phyloP scores from a whole-genome alignment of 2,329 filamentous ascomycete genomes.

The Neofusicoccum sp. region DNA sequence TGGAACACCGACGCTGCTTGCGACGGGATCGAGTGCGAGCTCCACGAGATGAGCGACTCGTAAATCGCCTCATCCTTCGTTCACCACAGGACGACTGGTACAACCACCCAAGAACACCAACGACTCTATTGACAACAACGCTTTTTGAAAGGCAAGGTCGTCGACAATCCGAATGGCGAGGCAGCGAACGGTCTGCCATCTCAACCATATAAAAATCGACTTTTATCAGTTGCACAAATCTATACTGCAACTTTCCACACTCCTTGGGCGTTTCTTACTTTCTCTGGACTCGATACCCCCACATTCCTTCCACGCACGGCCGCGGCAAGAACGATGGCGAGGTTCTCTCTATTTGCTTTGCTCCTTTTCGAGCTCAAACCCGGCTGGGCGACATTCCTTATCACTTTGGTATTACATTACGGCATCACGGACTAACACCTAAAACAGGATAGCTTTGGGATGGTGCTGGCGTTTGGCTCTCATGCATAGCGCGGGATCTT shows the following conservation, averaged over 20 bases:
- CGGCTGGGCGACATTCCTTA: too few relatives aligned
- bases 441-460: too few relatives aligned
- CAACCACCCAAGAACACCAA: too few relatives aligned
- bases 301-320: too few relatives aligned
- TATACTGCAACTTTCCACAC: background rate
- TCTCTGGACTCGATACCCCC: too few relatives aligned
- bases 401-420: too few relatives aligned
- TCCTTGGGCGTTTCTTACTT: background rate
- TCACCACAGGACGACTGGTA: background rate
- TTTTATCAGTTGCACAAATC: background rate
- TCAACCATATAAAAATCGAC: background rate
- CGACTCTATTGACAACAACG: too few relatives aligned
- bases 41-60: background rate
- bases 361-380: background rate
- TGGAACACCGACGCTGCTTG: conserved; percentile 39
- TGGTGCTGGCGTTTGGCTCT: too few relatives aligned
- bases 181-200: background rate
- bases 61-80: background rate
- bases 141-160: background rate
- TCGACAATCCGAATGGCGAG: background rate
- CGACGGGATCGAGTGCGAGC: background rate
- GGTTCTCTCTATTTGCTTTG: too few relatives aligned
- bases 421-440: too few relatives aligned
- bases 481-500: too few relatives aligned
- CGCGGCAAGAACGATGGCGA: too few relatives aligned